Evolutionary conservation across 2,329 filamentous ascomycete species (phyloP), one percentile per base, ranked within the genome.

Genomic region (Drechslera avenae): DNA sequence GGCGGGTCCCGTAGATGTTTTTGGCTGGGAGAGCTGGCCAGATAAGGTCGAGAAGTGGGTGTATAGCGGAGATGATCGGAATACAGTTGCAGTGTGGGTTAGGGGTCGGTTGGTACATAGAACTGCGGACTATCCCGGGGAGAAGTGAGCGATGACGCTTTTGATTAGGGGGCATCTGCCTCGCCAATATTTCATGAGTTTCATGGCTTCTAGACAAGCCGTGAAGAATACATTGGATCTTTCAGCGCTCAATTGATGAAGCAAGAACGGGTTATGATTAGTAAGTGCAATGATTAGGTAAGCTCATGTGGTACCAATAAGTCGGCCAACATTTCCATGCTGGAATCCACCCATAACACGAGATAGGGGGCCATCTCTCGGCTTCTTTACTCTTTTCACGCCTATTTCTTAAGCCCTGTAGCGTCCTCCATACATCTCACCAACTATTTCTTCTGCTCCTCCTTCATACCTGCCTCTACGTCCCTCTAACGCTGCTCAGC

Each of bases 31-130:
- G 81, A 83, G 69, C n/a, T 95, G 89, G 90, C 84, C 88, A 32
- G 90, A 97, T 66, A 84, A 80, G 66, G 76, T 97, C 9, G 89
- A 90, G 44, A 99, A 99, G 79, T 99, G 94, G 94, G 79, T 97
- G 54, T 99, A 89, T 75, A 89, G 85, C 59, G 94, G 94, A 0
- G 92, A 97, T 77, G 94, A 97, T 75, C 81, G 93, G 61, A 97
- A 97, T 73, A 93, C 91, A 2, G 82, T 81, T 63, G 86, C 82
- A 61, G 94, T 99, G 4, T 99, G 93, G 93, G 91, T 97, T 1
- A 86, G 82, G 69, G 94, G 94, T 2, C 77, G 85, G 57, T 73
- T 95, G 72, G 94, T 97, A 39, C 91, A 96, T 76, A 41, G 14
- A 37, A 72, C 63, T 4, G 40, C 21, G 34, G 49, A 51, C 36